Evolutionary conservation across 306 rosid species (phyloP).

Genomic region (Corylus avellana): DNA sequence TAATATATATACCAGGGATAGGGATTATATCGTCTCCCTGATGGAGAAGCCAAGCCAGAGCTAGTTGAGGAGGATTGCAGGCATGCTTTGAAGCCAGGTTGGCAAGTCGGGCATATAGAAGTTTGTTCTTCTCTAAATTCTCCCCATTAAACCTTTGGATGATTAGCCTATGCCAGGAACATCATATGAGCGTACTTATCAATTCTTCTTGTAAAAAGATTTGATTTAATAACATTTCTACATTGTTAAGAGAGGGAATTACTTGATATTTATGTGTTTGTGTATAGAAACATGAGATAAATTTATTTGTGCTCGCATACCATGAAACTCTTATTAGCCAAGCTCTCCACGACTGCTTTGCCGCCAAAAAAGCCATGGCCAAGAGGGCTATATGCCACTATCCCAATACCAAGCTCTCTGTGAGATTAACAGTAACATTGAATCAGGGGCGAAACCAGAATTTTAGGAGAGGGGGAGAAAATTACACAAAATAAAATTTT

Average conservation of each 20-base stretch:
- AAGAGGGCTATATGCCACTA: constrained; percentile 72
- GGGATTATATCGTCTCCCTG: constrained; percentile 68
- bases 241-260: background rate
- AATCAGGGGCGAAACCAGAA: too few species aligned
- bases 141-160: constrained; percentile 71
- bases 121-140: constrained; percentile 66
- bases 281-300: background rate
- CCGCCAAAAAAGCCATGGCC: constrained; percentile 78
- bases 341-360: constrained; percentile 53
- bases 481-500: too few species aligned
- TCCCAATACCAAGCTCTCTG: constrained; percentile 74
- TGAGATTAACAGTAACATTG: background rate
- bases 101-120: constrained; percentile 42
- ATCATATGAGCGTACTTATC: constrained; percentile 17
- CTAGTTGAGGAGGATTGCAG: constrained; percentile 63
- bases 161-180: constrained; percentile 39
- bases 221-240: background rate
- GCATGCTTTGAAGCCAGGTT: constrained; percentile 51
- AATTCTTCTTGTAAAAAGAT: background rate
- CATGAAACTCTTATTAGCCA: constrained; percentile 57
- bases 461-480: too few species aligned
- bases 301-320: constrained; percentile 31
- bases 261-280: too few species aligned
- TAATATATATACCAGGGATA: constrained; percentile 60
- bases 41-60: constrained; percentile 72